Evolutionary conservation across 176 grass and related monocot genomes (phyloP).

Genomic region (Echinochloa phyllopogon): DNA sequence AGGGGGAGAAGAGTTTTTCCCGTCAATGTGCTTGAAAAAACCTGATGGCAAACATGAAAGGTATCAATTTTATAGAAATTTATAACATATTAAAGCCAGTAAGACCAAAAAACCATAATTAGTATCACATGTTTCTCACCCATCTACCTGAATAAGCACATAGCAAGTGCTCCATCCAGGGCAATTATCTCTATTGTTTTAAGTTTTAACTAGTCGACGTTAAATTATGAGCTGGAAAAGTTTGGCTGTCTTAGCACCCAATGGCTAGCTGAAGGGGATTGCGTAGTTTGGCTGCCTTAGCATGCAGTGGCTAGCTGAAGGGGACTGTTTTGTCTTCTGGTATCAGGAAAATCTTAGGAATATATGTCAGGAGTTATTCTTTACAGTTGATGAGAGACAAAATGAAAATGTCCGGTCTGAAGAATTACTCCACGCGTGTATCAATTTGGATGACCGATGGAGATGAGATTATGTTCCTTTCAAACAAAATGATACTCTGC

Average conservation of each 20-base stretch:
- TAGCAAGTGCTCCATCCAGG: neutral
- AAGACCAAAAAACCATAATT: neutral
- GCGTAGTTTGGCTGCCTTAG: neutral
- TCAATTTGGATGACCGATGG: neutral
- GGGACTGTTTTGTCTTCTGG: neutral
- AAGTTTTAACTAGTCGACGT: no score
- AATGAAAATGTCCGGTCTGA: neutral
- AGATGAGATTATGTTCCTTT: slow-evolving; percentile 25
- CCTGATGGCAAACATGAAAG: slow-evolving; percentile 45
- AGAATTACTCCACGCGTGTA: neutral
- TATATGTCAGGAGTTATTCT: slow-evolving; percentile 20
- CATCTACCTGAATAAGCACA: neutral
- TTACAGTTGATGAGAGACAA: slow-evolving; percentile 15
- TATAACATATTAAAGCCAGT: neutral
- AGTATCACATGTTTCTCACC: neutral
- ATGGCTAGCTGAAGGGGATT: slow-evolving; percentile 7
- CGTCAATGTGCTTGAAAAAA: slow-evolving; percentile 78
- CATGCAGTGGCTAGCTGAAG: slow-evolving; percentile 9
- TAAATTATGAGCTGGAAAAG: slow-evolving; percentile 5
- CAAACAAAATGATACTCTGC: slow-evolving; percentile 22
- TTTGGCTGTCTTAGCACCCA: neutral
- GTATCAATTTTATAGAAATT: neutral
- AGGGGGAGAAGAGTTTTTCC: slow-evolving; percentile 68
- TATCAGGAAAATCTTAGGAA: slow-evolving; percentile 10
- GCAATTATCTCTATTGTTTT: neutral